Conservation (phyloP, 2,329 filamentous ascomycete genomes). For the Penicillium corylophilum region DNA sequence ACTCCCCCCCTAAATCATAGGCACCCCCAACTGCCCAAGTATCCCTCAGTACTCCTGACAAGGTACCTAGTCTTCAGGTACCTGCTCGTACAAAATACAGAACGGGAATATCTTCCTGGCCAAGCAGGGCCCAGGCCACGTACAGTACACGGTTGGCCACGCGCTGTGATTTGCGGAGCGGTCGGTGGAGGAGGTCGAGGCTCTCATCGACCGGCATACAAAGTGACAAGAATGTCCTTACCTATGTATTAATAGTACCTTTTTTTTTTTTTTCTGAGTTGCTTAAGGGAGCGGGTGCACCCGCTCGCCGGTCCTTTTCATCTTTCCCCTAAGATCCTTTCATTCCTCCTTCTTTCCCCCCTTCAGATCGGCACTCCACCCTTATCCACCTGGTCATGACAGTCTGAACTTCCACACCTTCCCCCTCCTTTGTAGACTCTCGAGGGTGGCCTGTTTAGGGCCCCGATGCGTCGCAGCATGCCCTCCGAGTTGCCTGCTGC, state of each 20-base stretch:
- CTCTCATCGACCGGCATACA: constrained; percentile 21
- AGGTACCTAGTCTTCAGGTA: no score
- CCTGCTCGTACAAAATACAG: not conserved
- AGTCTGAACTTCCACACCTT: constrained; percentile 6
- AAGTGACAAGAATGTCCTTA: constrained; percentile 1
- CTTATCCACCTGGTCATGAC: constrained; percentile 22
- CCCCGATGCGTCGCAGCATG: constrained; percentile 22
- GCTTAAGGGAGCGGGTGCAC: constrained; percentile 20
- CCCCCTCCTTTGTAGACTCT: not conserved
- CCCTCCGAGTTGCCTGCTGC: constrained; percentile 10
- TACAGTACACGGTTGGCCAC: not conserved
- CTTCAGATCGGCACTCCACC: constrained; percentile 19
- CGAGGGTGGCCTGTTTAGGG: constrained; percentile 10
- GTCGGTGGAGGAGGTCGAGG: constrained; percentile 19
- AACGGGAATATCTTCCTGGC: not conserved
- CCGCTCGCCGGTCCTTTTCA: constrained; percentile 12
- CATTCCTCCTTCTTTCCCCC: not conserved
- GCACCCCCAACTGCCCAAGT: not conserved
- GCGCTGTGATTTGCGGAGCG: constrained; percentile 17
- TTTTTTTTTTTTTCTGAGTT: not conserved
- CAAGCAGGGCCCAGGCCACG: not conserved
- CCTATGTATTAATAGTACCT: constrained; percentile 14
- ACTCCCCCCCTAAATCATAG: not conserved
- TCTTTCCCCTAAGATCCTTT: constrained; percentile 8
- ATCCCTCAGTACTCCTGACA: no score